Conservation (phyloP, 768 basidiomycete genomes). For the Boletellus ananas region DNA sequence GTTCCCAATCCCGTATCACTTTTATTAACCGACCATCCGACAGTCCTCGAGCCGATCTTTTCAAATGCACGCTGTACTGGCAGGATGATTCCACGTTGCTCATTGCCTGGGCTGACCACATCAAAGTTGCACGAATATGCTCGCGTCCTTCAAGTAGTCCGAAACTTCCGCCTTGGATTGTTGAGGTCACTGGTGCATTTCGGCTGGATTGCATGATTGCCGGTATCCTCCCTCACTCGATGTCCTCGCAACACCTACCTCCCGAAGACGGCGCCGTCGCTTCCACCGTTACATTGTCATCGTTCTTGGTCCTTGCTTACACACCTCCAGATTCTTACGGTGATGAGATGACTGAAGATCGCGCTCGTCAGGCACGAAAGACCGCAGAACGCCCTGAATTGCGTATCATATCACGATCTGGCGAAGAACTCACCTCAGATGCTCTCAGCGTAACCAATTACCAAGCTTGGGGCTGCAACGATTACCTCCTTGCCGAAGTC, state of each 20-base stretch:
- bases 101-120: conserved; percentile 89
- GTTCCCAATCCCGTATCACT: conserved; percentile 71
- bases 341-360: conserved; percentile 70
- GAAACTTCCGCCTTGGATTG: conserved; percentile 57
- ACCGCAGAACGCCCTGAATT: conserved; percentile 91
- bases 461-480: conserved; percentile 86
- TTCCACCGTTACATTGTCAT: conserved; percentile 43
- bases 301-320: conserved; percentile 87
- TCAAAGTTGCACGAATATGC: conserved; percentile 84
- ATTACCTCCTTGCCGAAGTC: conserved; percentile 72
- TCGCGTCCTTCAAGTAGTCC: conserved; percentile 49
- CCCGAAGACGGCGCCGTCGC: conserved; percentile 17
- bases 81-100: conserved; percentile 88
- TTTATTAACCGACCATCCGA: conserved; percentile 80
- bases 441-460: conserved; percentile 75
- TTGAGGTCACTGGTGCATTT: conserved; percentile 89
- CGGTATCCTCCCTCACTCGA: conserved; percentile 78
- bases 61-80: conserved; percentile 91
- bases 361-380: conserved; percentile 72
- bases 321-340: conserved; percentile 67
- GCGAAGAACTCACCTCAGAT: conserved; percentile 86
- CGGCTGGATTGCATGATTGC: conserved; percentile 95
- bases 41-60: conserved; percentile 89
- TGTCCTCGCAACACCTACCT: conserved; percentile 26
- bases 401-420: conserved; percentile 81